Conservation (phyloP, 2,329 filamentous ascomycete species). For the Arthrinium puccinioides region DNA sequence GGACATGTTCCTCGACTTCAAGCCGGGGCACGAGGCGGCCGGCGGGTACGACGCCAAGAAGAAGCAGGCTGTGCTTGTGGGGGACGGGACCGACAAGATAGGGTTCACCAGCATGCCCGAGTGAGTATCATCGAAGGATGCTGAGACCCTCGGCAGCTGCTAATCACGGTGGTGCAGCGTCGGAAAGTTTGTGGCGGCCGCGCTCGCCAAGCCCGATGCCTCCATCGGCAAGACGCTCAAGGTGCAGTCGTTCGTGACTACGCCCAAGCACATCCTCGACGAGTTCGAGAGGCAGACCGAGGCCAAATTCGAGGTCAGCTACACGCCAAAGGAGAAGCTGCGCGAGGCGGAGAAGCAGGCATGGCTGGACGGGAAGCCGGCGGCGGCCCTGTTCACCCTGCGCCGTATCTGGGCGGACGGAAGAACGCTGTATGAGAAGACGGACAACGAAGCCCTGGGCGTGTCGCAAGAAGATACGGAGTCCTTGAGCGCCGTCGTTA, state of each 20-base stretch:
- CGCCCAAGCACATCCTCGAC: conserved; percentile 52
- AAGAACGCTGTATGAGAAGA: conserved; percentile 61
- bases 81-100: conserved; percentile 52
- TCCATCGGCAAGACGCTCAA: conserved; percentile 51
- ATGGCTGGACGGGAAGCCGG: conserved; percentile 45
- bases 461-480: conserved; percentile 41
- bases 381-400: conserved; percentile 51
- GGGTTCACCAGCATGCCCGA: conserved; percentile 67
- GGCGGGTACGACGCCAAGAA: conserved; percentile 53
- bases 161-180: conserved; percentile 36
- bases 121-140: conserved; percentile 34
- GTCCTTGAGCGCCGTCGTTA: conserved; percentile 40
- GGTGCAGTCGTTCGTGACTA: conserved; percentile 66
- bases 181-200: conserved; percentile 56
- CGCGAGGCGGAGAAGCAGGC: conserved; percentile 49
- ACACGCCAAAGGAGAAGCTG: conserved; percentile 46
- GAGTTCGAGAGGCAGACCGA: conserved; percentile 63
- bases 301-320: conserved; percentile 44
- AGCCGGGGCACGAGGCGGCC: conserved; percentile 27
- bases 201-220: conserved; percentile 48
- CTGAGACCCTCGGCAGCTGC: rapidly evolving
- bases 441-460: conserved; percentile 57
- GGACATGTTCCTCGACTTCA: conserved; percentile 42
- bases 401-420: conserved; percentile 67
- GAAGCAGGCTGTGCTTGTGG: conserved; percentile 54